Conservation (phyloP, 1,139 yeast genomes). For the Candida sanyaensis region DNA sequence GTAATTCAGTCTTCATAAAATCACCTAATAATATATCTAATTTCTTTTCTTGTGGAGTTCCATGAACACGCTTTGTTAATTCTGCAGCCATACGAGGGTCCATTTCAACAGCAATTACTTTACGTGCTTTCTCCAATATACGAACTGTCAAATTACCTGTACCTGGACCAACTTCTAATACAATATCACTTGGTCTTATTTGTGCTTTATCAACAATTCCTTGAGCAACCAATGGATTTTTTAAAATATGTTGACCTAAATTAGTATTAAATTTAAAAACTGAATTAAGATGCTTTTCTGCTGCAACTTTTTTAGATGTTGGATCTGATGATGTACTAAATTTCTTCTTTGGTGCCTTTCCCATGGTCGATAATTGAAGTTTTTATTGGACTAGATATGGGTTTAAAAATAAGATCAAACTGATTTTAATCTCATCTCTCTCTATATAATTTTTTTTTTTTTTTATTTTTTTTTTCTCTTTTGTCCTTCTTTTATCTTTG, state of each 20-base stretch:
- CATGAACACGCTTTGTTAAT: conserved; percentile 94
- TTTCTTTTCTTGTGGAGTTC: conserved; percentile 89
- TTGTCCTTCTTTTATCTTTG: neutral
- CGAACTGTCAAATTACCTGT: conserved; percentile 96
- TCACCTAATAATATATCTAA: conserved; percentile 92
- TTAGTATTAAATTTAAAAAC: conserved; percentile 96
- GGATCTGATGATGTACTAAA: conserved; percentile 44
- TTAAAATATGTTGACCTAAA: conserved; percentile 94
- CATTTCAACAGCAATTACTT: conserved; percentile 95
- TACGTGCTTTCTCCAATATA: conserved; percentile 87
- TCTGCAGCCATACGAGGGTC: conserved; percentile 99
- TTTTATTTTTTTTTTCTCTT: neutral
- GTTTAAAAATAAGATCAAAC: neutral
- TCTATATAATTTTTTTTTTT: conserved; percentile 7
- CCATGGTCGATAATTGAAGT: conserved; percentile 33
- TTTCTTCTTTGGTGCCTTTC: conserved; percentile 56
- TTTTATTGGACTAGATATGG: too few species aligned
- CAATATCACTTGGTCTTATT: conserved; percentile 88
- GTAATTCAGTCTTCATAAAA: conserved; percentile 92
- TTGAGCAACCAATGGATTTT: conserved; percentile 95
- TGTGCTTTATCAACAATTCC: conserved; percentile 97
- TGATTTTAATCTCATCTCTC: conserved; percentile 13
- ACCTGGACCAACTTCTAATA: conserved; percentile 98
- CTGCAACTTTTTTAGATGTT: conserved; percentile 54
- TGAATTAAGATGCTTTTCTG: conserved; percentile 71